phyloP scores from a whole-genome alignment of 1,284 basidiomycete genomes.

The Ganoderma sp. region DNA sequence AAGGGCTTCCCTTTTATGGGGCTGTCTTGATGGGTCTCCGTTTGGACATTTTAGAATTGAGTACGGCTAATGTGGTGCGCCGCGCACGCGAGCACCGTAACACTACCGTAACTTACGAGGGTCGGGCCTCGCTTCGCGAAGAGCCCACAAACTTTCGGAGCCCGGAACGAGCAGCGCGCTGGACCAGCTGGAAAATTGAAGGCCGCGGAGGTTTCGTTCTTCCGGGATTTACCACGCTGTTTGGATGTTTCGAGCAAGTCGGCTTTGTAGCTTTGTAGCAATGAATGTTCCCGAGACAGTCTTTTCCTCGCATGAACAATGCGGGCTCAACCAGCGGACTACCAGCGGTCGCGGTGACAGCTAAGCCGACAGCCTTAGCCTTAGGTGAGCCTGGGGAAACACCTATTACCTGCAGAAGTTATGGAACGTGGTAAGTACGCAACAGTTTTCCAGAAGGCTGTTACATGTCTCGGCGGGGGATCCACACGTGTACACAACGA shows the following conservation, averaged over 20 bases:
- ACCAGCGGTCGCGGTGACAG: too few relatives aligned
- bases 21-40: too few relatives aligned
- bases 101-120: too few relatives aligned
- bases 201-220: background rate
- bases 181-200: background rate
- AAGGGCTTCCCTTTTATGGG: too few relatives aligned
- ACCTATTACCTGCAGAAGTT: background rate
- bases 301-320: background rate
- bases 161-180: background rate
- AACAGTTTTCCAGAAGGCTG: background rate
- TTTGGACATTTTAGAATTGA: too few relatives aligned
- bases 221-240: background rate
- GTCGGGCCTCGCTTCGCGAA: background rate
- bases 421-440: background rate
- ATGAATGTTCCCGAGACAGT: background rate
- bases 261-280: background rate
- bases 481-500: slow-evolving; percentile 10
- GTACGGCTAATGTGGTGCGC: background rate
- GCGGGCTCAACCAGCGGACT: background rate
- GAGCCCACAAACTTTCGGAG: background rate
- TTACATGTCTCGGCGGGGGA: background rate
- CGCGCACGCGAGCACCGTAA: background rate
- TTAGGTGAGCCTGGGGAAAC: too few relatives aligned
- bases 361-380: too few relatives aligned
- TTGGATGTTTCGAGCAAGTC: background rate